A percentile compares a stretch with the other conserved stretches of the same genome.
Evolutionary conservation across 2,329 filamentous ascomycete genomes (phyloP).

Genomic region (Diaporthe aspalathi): DNA sequence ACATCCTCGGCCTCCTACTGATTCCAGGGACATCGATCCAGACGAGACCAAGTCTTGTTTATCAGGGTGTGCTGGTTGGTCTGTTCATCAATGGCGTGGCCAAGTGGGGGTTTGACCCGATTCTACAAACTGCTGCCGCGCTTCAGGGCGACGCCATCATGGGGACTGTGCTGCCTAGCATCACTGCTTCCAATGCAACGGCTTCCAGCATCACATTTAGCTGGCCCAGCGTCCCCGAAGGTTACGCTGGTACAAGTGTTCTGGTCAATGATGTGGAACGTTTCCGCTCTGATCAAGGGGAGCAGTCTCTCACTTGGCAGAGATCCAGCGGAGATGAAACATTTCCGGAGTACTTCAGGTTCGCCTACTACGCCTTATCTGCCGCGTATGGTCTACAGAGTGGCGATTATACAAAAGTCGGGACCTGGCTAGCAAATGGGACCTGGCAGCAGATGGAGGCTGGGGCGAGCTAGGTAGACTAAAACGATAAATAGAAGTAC

Average conservation of each 20-base stretch:
- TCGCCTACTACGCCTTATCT: conserved; percentile 42
- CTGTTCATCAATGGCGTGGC: conserved; percentile 83
- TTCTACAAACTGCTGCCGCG: conserved; percentile 74
- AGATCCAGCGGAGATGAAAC: conserved; percentile 32
- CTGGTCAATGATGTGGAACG: conserved; percentile 48
- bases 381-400: conserved; percentile 42
- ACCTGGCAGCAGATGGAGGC: conserved; percentile 43
- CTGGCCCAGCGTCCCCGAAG: conserved; percentile 39
- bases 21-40: conserved; percentile 79
- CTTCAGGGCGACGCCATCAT: conserved; percentile 61
- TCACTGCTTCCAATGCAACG: conserved; percentile 48
- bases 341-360: conserved; percentile 46
- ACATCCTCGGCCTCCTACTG: conserved; percentile 77
- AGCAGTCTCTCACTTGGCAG: conserved; percentile 43
- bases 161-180: conserved; percentile 59
- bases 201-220: conserved; percentile 65
- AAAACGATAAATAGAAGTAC: neutral
- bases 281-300: conserved; percentile 39
- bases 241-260: conserved; percentile 47
- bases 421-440: conserved; percentile 46
- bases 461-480: conserved; percentile 30
- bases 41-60: conserved; percentile 74
- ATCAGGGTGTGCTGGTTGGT: conserved; percentile 78
- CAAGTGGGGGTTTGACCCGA: conserved; percentile 79
- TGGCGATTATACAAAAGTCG: conserved; percentile 44